Base-by-base conservation (phyloP, 768 basidiomycete genomes). In the Lentinula detonsa region DNA sequence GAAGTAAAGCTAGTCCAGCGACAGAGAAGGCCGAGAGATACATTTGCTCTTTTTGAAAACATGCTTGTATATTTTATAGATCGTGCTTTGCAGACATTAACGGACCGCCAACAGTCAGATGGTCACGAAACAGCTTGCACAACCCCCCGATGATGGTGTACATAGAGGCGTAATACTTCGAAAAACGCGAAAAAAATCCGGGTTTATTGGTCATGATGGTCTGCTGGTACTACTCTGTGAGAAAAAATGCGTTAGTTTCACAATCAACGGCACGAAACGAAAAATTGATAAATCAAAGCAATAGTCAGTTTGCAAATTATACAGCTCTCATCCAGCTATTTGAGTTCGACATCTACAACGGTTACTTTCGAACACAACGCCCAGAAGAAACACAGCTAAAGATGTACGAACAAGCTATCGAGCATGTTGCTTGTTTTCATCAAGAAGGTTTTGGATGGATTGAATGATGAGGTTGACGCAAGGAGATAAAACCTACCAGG, bases 221-320 rank as follows among this genome's bases (percentile, higher is more conserved):
- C 43, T 45, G 2, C n/a, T 45, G 7, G 43, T n/a, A n/a, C 43
- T 15, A 18, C 9, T 9, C 46, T 48, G 46, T 48, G 50, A 52
- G 53, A 54, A 54, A 35, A 37, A 8, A 6, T 16, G 53, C 9
- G 2, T 40, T 4, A 54, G 34, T 10, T 40, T 37, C 2, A n/a
- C 34, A 5, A 23, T 18, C 5, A 9, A 10, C 18, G 10, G 15
- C 13, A 56, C 10, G 21, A 37, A 23, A 56, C 6, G 23, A 28
- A 1, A 28, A 43, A 43, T 11, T n/a, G 5, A 10, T 9, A n/a
- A 5, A 10, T 48, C 9, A 54, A 31, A 18, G 4, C n/a, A 31
- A 56, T 5, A 40, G 4, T 56, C 55, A 56, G 55, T n/a, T 56
- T 56, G 55, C 55, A 56, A 56, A 56, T 56, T 56, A 56, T 56